phyloP scores from a whole-genome alignment of 202 grass and related monocot species.

The Cymbopogon flexuosus region DNA sequence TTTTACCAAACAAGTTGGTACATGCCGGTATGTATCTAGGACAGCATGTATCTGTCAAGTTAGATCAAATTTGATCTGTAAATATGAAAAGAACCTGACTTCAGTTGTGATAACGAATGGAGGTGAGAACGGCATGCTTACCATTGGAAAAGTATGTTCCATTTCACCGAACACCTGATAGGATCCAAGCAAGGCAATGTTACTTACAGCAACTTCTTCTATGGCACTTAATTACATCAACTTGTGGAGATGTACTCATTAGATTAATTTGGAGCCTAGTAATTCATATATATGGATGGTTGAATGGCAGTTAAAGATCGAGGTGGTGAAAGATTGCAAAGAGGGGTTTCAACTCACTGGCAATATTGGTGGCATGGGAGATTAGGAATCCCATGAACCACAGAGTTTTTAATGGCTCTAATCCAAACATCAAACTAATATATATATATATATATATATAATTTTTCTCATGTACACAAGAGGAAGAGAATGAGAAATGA shows the following conservation, averaged over 20 bases:
- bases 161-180: neutral
- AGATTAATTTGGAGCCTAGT: neutral
- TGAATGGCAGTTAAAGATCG: neutral
- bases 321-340: neutral
- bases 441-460: too few relatives aligned
- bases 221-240: neutral
- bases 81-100: neutral
- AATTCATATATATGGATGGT: neutral
- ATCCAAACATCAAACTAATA: too few relatives aligned
- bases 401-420: neutral
- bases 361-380: neutral
- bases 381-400: neutral
- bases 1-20: neutral
- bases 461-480: too few relatives aligned
- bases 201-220: neutral
- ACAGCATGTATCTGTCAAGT: neutral
- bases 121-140: neutral
- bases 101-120: neutral
- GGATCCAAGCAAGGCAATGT: constrained; percentile 27
- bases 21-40: neutral
- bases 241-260: neutral
- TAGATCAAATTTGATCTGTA: neutral
- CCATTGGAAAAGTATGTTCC: neutral
- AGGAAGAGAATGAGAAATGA: too few relatives aligned
- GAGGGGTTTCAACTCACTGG: neutral